phyloP scores from a whole-genome alignment of 2,329 filamentous ascomycete species.

The Claviceps africana region DNA sequence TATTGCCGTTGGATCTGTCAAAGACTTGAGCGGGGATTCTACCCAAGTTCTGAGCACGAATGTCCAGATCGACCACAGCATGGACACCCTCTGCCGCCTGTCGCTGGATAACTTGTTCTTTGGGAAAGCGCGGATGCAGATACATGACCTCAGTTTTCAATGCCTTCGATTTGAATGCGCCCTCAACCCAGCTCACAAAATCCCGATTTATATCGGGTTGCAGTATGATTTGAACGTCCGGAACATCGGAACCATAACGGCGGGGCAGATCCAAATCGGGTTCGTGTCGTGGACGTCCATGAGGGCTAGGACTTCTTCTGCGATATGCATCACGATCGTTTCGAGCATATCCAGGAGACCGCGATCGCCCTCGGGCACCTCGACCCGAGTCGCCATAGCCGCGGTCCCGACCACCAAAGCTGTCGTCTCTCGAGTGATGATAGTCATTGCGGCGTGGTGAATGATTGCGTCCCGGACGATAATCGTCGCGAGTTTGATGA shows the following conservation, averaged over 20 bases:
- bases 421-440: conserved; percentile 47
- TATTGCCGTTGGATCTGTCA: conserved; percentile 58
- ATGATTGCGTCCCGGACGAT: conserved; percentile 45
- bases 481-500: conserved; percentile 44
- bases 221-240: conserved; percentile 79
- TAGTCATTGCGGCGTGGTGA: conserved; percentile 43
- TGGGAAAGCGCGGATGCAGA: conserved; percentile 60
- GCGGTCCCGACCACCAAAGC: conserved; percentile 36
- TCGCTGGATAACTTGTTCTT: conserved; percentile 65
- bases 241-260: conserved; percentile 59
- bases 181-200: conserved; percentile 73
- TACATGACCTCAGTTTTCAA: conserved; percentile 69
- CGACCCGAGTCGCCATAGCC: conserved; percentile 25
- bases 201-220: conserved; percentile 64
- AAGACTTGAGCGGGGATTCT: conserved; percentile 78
- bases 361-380: conserved; percentile 47
- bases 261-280: conserved; percentile 57
- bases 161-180: conserved; percentile 55
- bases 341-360: conserved; percentile 42
- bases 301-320: conserved; percentile 57
- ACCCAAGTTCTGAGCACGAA: conserved; percentile 51
- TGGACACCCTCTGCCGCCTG: conserved; percentile 83
- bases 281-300: conserved; percentile 32
- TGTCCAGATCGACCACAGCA: conserved; percentile 66
- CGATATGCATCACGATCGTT: conserved; percentile 41